These are phyloP conservation scores for Penstemon davidsonii DNA, from an alignment of 257 asterid species.

Conservation along the genomic window DNA sequence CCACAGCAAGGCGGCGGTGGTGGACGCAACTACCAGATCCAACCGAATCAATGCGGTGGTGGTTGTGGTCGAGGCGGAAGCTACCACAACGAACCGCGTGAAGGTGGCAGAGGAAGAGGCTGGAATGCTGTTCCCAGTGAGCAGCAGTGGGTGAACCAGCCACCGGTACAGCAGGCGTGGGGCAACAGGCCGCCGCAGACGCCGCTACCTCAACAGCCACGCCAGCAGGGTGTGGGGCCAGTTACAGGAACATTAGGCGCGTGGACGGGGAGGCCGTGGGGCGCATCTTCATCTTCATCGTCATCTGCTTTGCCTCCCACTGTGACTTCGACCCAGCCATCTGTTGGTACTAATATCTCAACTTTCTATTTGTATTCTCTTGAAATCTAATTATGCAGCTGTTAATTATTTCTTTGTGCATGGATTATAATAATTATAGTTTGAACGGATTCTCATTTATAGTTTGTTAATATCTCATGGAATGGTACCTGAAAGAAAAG, in stretches of 20 bases:
- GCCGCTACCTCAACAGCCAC: slow-evolving; percentile 20
- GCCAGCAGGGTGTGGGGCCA: slow-evolving; percentile 23
- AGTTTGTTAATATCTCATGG: background rate
- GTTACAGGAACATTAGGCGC: background rate
- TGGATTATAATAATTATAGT: background rate
- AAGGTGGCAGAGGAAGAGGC: slow-evolving; percentile 17
- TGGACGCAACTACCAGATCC: background rate
- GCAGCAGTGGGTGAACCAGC: slow-evolving; percentile 30
- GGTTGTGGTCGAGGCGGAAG: background rate
- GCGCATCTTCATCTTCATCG: slow-evolving; percentile 12
- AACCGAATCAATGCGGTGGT: slow-evolving; percentile 9
- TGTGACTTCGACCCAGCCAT: background rate
- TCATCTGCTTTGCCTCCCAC: slow-evolving; percentile 27
- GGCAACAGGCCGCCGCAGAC: slow-evolving; percentile 15
- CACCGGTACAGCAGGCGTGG: slow-evolving; percentile 11
- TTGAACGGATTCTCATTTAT: background rate
- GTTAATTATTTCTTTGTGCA: background rate
- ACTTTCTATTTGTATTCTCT: background rate
- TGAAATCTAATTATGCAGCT: background rate
- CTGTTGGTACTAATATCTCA: slow-evolving; percentile 31
- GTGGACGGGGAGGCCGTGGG: slow-evolving; percentile 35
- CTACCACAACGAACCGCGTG: slow-evolving; percentile 14
- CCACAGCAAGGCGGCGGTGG: slow-evolving; percentile 30
- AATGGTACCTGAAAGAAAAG: too few relatives aligned
- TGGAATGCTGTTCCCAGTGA: slow-evolving; percentile 16